A percentile compares a stretch with the other conserved stretches of the same genome.
Evolutionary conservation across 768 basidiomycete genomes (phyloP).

Genomic region (Xerocomellus dryophilus): DNA sequence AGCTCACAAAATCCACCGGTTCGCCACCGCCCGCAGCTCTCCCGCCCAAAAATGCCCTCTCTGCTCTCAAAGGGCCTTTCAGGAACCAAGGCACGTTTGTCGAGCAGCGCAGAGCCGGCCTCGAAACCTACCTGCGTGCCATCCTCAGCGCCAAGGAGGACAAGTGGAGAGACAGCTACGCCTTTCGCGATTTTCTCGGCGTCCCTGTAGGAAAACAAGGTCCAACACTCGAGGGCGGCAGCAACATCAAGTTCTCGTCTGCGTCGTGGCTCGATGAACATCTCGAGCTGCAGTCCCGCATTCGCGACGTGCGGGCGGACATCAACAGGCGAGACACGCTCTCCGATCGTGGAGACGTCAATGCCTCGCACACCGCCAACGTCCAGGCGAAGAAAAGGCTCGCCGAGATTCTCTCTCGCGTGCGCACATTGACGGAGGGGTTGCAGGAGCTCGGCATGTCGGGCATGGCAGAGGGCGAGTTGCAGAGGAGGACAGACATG

Average conservation of each 20-base stretch:
- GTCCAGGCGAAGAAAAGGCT: conserved; percentile 85
- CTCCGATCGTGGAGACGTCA: conserved; percentile 68
- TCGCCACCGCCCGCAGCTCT: conserved; percentile 76
- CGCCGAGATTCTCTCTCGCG: conserved; percentile 70
- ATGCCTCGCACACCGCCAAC: conserved; percentile 72
- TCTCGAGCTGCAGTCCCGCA: conserved; percentile 65
- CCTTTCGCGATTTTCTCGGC: conserved; percentile 85
- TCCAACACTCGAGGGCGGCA: conserved; percentile 21
- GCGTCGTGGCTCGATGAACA: conserved; percentile 92
- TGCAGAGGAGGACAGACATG: conserved; percentile 86
- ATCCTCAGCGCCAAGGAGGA: conserved; percentile 81
- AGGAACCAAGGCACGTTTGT: conserved; percentile 53
- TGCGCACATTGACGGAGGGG: conserved; percentile 67
- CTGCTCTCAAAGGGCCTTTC: conserved; percentile 57
- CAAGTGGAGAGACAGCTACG: conserved; percentile 74
- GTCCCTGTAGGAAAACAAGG: conserved; percentile 65
- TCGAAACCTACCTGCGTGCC: conserved; percentile 83
- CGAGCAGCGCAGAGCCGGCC: conserved; percentile 71
- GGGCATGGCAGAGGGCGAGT: conserved; percentile 89
- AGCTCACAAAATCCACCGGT: conserved; percentile 76
- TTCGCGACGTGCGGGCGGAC: conserved; percentile 81
- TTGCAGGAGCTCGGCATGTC: conserved; percentile 59
- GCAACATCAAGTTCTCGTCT: conserved; percentile 57
- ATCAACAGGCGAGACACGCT: conserved; percentile 87
- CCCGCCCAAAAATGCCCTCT: conserved; percentile 81